Base-by-base conservation (phyloP, 1,139 yeast genomes). In the Debaryomyces psychrophilus region DNA sequence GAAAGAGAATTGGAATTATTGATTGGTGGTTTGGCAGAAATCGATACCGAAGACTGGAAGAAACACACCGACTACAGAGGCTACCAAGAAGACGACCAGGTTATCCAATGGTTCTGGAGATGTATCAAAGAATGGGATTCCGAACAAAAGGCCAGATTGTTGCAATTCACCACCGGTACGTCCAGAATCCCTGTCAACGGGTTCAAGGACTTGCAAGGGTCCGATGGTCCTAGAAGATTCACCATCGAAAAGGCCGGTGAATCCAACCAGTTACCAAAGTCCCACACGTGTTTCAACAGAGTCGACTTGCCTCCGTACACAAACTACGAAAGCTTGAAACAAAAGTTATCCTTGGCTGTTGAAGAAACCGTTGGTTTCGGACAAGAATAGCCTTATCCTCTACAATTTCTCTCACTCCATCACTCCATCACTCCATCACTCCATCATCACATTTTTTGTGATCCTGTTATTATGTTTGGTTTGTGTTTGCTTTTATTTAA, bases 161-260 rank as follows among this genome's bases (percentile, higher is more conserved):
- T 93, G 60, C 99, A 95, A 70, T 93, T 93, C 64, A 92, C 98
- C 15, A 93, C 99, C 1, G 99, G 99, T 76, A 93, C 99, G 2
- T 90, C 97, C 20, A 87, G 99, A 73, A 92, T 95, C 49, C 99
- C 99, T 2, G 99, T 93, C 55, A 93, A 93, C 68, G 99, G 99
- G 35, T 93, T 93, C 76, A 93, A 93, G 69, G 99, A 93, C 70
- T 77, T 93, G 58, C 99, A 93, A 71, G 99, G 99, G 53, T 87
- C 96, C 17, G 99, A 93, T 71, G 99, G 99, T 49, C 99, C 99
- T 45, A 87, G 99, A 76, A 82, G 98, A 63, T 95, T 95, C 67
- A 93, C 99, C 6, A 92, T 93, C 67, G 99, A 95, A 68, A 92
- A 90, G 68, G 97, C 98, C 5, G 99, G 99, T 48, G 98, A 93